Percentiles rank a stretch among this genome's conserved stretches.
phyloP scores from a whole-genome alignment of 2,329 filamentous ascomycete genomes.

The Botrytis fragariae region DNA sequence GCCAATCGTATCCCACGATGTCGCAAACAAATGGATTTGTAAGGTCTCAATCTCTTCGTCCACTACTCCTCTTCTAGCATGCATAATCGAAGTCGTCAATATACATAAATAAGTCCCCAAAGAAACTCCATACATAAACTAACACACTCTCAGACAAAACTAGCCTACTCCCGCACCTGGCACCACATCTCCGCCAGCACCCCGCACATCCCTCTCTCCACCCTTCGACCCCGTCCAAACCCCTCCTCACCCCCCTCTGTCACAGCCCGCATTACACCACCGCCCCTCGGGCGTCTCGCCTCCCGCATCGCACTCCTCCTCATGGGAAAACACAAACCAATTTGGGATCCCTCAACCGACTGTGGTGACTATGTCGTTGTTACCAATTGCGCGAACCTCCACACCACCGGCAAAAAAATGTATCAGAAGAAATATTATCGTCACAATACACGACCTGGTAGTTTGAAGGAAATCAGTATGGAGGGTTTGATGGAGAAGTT shows the following conservation, averaged over 20 bases:
- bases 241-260: slow-evolving; percentile 39
- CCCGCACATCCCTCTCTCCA: slow-evolving; percentile 57
- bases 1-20: slow-evolving; percentile 49
- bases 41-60: slow-evolving; percentile 37
- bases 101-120: not conserved
- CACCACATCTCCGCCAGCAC: slow-evolving; percentile 75
- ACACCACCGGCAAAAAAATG: slow-evolving; percentile 88
- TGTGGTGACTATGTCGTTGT: slow-evolving; percentile 99
- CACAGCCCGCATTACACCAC: slow-evolving; percentile 54
- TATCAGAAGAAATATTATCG: slow-evolving; percentile 95
- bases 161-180: slow-evolving; percentile 96
- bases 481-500: slow-evolving; percentile 91
- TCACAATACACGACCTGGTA: slow-evolving; percentile 87
- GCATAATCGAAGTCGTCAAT: slow-evolving; percentile 20
- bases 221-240: slow-evolving; percentile 45
- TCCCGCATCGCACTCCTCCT: slow-evolving; percentile 81
- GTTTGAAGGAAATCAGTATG: slow-evolving; percentile 86
- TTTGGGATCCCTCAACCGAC: slow-evolving; percentile 94
- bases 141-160: slow-evolving; percentile 65
- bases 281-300: slow-evolving; percentile 85
- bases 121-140: not conserved
- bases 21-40: slow-evolving; percentile 78
- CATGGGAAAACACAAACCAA: slow-evolving; percentile 99
- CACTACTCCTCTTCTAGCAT: not conserved
- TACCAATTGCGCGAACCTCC: slow-evolving; percentile 80